A percentile compares a stretch with the other conserved stretches of the same genome.
Conservation (phyloP, 1,284 basidiomycete genomes). For the Mycena citricolor region DNA sequence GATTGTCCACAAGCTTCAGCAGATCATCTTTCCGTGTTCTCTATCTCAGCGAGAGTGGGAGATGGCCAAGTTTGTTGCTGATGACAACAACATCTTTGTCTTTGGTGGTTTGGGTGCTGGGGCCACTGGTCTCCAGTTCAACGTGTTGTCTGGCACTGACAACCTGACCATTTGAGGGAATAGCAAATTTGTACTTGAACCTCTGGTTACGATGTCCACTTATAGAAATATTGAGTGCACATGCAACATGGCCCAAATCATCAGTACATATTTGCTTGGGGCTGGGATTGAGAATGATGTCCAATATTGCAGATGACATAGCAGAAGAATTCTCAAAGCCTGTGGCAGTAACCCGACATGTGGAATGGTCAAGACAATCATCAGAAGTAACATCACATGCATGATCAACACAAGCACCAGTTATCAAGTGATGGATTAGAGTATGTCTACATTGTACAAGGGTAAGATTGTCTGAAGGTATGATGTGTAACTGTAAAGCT, state of each 20-base stretch:
- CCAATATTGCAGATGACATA: no score
- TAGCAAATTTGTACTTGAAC: no score
- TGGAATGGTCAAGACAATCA: no score
- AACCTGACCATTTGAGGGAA: no score
- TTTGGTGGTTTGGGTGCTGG: constrained; percentile 1
- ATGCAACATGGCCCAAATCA: no score
- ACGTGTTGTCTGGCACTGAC: background rate
- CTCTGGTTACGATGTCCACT: no score
- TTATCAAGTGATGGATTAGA: constrained; percentile 1
- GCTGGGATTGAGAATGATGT: no score
- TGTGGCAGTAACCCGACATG: no score
- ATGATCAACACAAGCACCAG: background rate
- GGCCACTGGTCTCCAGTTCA: constrained; percentile 3
- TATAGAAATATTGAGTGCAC: no score
- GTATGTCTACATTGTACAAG: constrained; percentile 5
- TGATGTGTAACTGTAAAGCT: constrained; percentile 1
- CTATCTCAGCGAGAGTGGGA: constrained; percentile 7
- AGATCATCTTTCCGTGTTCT: constrained; percentile 5
- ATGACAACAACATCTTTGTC: constrained; percentile 5
- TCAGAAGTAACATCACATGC: no score
- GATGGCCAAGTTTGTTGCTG: background rate
- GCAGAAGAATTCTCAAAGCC: no score
- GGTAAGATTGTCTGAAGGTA: constrained; percentile 2
- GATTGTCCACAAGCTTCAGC: constrained; percentile 3
- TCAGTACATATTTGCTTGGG: no score